Base-by-base conservation (phyloP, 164 flowering plant genomes). In the Cinnamomum micranthum region DNA sequence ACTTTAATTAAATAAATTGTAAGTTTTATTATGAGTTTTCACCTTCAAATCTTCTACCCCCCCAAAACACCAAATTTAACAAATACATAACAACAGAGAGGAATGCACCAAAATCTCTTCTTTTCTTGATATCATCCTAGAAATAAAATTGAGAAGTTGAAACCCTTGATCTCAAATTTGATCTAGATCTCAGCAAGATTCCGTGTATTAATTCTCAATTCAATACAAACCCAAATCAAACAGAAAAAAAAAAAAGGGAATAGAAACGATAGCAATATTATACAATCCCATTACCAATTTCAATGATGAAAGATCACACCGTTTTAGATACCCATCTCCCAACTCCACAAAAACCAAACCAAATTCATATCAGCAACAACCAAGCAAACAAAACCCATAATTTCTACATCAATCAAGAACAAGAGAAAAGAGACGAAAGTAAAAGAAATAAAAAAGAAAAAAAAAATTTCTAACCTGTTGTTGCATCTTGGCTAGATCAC, bases 401-500 rank as follows among this genome's bases (percentile, higher is more conserved):
- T 25, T 63, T 65, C 22, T 14, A 20, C 24, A 74, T 50, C 62
- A 74, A 71, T 71, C 19, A 2, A 15, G 27, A 64, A 20, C 7
- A 12, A 13, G 64, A 64, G 15, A 60, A 64, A 35, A 64, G 23
- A 72, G 63, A 35, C 22, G 6, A 75, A 73, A 72, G 52, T 27
- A 74, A 14, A 58, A 33, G 67, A 17, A 12, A 41, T 1, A 65
- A 35, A 65, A 35, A 59, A 52, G 35, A 24, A 24, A 24, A 24
- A 24, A n/a, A n/a, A n/a, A n/a, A n/a, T n/a, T n/a, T 28, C 50
- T 11, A 2, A 91, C 98, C 97, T 95, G 97, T 70, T 92, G 89
- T 74, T 95, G 99, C 79, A 95, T 87, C 87, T 80, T 86, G 28
- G 97, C 94, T 68, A 93, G 73, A 11, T 93, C 97, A 22, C 80